Percentiles rank a stretch among this genome's conserved stretches.
Evolutionary conservation across 176 grass and related monocot genomes (phyloP).

Genomic region (Carex parvula): DNA sequence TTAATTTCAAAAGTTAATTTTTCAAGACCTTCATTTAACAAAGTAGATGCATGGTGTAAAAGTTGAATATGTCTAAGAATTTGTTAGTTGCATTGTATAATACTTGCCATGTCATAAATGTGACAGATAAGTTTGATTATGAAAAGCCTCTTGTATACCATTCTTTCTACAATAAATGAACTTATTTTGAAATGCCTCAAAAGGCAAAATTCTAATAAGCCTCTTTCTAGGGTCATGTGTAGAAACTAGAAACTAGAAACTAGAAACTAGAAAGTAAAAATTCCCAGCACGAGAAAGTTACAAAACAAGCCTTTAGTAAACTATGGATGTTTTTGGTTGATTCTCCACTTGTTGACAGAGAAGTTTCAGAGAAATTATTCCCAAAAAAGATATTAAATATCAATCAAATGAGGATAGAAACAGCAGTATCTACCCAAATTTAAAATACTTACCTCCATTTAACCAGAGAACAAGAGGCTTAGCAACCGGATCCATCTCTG

Average conservation of each 20-base stretch:
- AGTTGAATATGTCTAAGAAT: not conserved
- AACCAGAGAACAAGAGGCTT: constrained; percentile 97
- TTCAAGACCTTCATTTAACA: not conserved
- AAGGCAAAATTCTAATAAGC: not conserved
- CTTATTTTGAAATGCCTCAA: not conserved
- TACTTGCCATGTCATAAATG: not conserved
- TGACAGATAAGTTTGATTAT: not conserved
- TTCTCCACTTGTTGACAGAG: not conserved
- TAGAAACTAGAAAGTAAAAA: not conserved
- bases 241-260: too few species aligned
- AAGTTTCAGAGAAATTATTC: not conserved
- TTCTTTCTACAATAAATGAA: not conserved
- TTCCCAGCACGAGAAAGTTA: constrained; percentile 3
- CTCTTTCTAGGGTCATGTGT: not conserved
- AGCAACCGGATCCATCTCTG: constrained; percentile 59
- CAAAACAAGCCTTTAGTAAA: constrained; percentile 12
- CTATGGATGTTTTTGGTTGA: not conserved
- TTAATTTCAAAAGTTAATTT: not conserved
- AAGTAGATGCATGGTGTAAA: not conserved
- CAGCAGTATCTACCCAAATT: not conserved
- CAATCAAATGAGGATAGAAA: not conserved
- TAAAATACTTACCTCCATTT: constrained; percentile 70
- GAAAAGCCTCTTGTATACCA: not conserved
- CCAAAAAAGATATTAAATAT: not conserved
- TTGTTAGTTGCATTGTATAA: not conserved